Evolutionary conservation across 257 asterid genomes (phyloP), one percentile per base, ranked within the genome.

Genomic region (Sherardia arvensis): DNA sequence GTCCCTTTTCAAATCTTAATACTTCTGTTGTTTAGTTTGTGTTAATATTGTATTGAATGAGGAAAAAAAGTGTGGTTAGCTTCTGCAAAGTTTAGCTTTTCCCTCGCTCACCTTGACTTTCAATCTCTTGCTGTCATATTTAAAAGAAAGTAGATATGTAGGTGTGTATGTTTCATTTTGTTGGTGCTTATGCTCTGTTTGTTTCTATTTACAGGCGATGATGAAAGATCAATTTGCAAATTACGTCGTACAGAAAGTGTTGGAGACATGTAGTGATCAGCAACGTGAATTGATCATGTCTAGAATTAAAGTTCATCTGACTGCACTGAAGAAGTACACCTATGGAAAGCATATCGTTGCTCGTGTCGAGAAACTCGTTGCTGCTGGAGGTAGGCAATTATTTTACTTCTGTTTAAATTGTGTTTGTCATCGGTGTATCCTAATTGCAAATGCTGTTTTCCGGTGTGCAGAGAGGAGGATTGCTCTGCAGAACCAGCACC

Each of bases 141-240:
- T 54, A 7, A 23, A 14, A 3, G 4, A 9, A 23, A 55, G 17
- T n/a, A n/a, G n/a, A n/a, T n/a, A n/a, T n/a, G n/a, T n/a, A n/a
- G n/a, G 32, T 8, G 17, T 18, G 8, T 53, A 0, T 53, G 14
- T 5, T 49, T 1, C 10, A 11, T 20, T 36, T 40, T 8, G n/a
- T 53, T 26, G 38, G 15, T 55, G 48, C 59, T 43, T 57, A 45
- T 58, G 11, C 21, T 15, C 22, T 20, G 7, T 22, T 43, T 45
- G 29, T 67, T 25, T 54, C 18, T 32, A 28, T 43, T 3, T 54
- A 45, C 74, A 72, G 76, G 72, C 76, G 22, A 78, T 78, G 83
- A 78, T 78, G 83, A 78, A 78, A 73, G 83, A 78, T 53, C 83
- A 78, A 65, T 78, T 78, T 32, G 83, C 83, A 56, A 78, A 78